A percentile compares a stretch with the other conserved stretches of the same genome.
Evolutionary conservation across 1,139 yeast species (phyloP).

Genomic region (Candida freyschussii): DNA sequence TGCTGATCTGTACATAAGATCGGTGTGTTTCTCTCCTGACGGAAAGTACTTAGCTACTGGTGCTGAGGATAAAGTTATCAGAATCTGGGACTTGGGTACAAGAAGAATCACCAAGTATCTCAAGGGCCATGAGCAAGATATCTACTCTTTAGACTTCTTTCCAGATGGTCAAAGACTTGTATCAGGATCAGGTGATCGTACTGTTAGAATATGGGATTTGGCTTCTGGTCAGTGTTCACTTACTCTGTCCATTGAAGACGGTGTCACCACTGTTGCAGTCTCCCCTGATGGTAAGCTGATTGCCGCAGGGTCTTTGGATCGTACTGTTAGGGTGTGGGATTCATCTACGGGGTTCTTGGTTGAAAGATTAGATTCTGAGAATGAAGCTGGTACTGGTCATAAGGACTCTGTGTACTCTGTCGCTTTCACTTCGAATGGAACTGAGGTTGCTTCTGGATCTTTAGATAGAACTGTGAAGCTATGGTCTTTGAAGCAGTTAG

Average conservation of each 20-base stretch:
- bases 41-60: slow-evolving; percentile 96
- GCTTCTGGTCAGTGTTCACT: slow-evolving; percentile 86
- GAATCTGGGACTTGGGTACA: slow-evolving; percentile 93
- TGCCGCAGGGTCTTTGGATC: slow-evolving; percentile 95
- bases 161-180: slow-evolving; percentile 93
- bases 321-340: slow-evolving; percentile 97
- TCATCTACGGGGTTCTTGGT: slow-evolving; percentile 89
- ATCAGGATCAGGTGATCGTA: slow-evolving; percentile 94
- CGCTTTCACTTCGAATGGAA: slow-evolving; percentile 87
- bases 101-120: slow-evolving; percentile 83
- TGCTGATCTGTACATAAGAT: slow-evolving; percentile 85
- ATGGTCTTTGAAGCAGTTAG: slow-evolving; percentile 73
- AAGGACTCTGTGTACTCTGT: slow-evolving; percentile 95
- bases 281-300: slow-evolving; percentile 92
- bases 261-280: slow-evolving; percentile 96
- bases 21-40: slow-evolving; percentile 96
- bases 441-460: slow-evolving; percentile 91
- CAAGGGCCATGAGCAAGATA: slow-evolving; percentile 96
- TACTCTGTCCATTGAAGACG: slow-evolving; percentile 91
- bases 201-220: slow-evolving; percentile 96
- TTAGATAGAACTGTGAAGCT: slow-evolving; percentile 93
- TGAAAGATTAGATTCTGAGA: slow-evolving; percentile 88
- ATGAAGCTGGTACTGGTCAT: slow-evolving; percentile 86
- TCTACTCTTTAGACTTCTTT: slow-evolving; percentile 92
- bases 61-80: slow-evolving; percentile 93